Conservation (phyloP, 768 basidiomycete genomes). For the Serendipita sp. region DNA sequence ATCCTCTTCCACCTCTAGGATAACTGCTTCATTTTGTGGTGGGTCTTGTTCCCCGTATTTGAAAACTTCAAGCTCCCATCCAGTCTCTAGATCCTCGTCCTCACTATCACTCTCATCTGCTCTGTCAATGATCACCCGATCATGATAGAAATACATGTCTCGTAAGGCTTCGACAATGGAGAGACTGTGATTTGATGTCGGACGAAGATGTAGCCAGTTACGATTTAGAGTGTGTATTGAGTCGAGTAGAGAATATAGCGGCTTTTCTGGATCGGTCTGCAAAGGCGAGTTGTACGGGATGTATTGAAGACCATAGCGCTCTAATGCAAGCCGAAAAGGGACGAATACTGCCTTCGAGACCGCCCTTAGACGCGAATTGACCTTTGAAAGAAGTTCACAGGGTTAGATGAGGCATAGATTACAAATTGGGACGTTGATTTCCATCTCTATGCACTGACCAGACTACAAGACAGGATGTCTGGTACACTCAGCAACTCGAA, state of each 20-base stretch:
- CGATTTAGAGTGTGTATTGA: not conserved
- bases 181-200: not conserved
- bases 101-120: not conserved
- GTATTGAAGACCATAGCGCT: not conserved
- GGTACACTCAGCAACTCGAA: not conserved
- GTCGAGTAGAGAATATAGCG: not conserved
- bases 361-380: not conserved
- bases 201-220: not conserved
- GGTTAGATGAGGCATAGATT: not conserved
- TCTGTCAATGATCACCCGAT: not conserved
- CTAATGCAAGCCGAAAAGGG: not conserved
- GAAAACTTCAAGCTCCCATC: conserved; percentile 1
- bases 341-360: not conserved
- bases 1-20: conserved; percentile 1
- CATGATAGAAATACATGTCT: not conserved
- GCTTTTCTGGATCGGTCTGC: not conserved
- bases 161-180: not conserved
- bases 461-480: not conserved
- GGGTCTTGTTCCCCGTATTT: not conserved
- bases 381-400: not conserved
- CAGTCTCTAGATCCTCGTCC: not conserved
- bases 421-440: no score
- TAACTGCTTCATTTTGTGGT: not conserved
- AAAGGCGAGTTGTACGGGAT: not conserved
- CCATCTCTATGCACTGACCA: not conserved